Percentiles rank a stretch among this genome's conserved stretches.
Conservation (phyloP, 1,139 yeast species). For the Scheffersomyces segobiensis region DNA sequence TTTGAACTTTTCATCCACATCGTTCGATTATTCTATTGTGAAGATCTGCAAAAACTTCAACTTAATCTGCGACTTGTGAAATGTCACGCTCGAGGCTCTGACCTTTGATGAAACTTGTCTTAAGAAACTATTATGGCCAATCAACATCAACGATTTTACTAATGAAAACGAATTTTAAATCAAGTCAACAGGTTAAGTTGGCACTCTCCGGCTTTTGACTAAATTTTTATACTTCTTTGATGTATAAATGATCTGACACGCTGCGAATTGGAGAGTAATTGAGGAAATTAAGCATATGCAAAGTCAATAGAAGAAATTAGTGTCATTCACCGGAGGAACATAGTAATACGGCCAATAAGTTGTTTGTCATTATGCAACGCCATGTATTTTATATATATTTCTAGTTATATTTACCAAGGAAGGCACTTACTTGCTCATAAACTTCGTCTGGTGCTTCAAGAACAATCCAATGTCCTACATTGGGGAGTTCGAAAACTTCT, state of each 20-base stretch:
- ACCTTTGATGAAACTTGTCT: not conserved
- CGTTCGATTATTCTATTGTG: too few species aligned
- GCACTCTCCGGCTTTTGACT: not conserved
- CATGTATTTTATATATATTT: too few species aligned
- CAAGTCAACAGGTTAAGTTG: too few species aligned
- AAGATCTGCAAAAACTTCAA: too few species aligned
- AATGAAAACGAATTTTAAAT: too few species aligned
- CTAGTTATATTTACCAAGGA: not conserved
- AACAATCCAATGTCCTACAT: slow-evolving; percentile 29
- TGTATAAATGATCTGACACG: too few species aligned
- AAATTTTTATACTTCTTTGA: too few species aligned
- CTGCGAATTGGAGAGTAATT: not conserved
- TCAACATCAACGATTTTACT: not conserved
- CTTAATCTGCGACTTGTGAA: too few species aligned
- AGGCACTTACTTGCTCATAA: not conserved
- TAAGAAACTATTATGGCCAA: not conserved
- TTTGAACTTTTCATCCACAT: too few species aligned
- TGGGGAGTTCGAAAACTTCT: slow-evolving; percentile 10
- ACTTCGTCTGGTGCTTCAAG: slow-evolving; percentile 20
- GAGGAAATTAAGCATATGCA: not conserved
- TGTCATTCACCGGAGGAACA: not conserved
- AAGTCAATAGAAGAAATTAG: not conserved
- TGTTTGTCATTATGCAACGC: not conserved
- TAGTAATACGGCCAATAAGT: too few species aligned
- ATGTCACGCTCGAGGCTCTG: too few species aligned